Conservation (phyloP, 169 alveolate genomes). For the Sarcocystis neurona region DNA sequence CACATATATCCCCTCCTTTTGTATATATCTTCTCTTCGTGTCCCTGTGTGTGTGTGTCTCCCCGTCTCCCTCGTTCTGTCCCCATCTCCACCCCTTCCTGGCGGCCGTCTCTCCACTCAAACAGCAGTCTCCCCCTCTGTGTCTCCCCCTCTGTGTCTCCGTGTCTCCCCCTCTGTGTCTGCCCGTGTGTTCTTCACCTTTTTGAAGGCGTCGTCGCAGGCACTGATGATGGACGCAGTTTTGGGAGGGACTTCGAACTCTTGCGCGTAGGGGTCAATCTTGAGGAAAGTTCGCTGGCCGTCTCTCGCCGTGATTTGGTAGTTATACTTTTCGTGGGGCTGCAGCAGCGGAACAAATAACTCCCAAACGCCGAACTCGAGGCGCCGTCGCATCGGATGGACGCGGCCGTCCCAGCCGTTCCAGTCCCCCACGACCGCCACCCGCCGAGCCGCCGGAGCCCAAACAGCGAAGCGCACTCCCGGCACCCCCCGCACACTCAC, state of each 20-base stretch:
- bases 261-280: constrained; percentile 79
- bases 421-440: constrained; percentile 79
- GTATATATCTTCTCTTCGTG: no score
- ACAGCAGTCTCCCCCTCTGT: constrained; percentile 16
- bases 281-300: constrained; percentile 69
- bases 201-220: constrained; percentile 75
- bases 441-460: constrained; percentile 75
- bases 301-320: constrained; percentile 70
- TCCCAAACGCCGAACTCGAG: constrained; percentile 78
- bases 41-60: not conserved
- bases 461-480: constrained; percentile 75
- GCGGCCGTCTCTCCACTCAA: constrained; percentile 11
- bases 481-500: constrained; percentile 69
- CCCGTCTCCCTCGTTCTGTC: no score
- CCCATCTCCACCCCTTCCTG: not conserved
- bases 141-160: no score
- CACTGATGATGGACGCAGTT: constrained; percentile 74
- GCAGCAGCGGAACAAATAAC: constrained; percentile 71
- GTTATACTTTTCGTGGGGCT: constrained; percentile 74
- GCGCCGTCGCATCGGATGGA: constrained; percentile 75
- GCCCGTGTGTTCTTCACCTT: constrained; percentile 19
- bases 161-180: no score
- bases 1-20: no score
- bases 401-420: constrained; percentile 81
- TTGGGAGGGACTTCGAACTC: constrained; percentile 77